phyloP scores from a whole-genome alignment of 2,329 filamentous ascomycete species.

The Remersonia thermophila region DNA sequence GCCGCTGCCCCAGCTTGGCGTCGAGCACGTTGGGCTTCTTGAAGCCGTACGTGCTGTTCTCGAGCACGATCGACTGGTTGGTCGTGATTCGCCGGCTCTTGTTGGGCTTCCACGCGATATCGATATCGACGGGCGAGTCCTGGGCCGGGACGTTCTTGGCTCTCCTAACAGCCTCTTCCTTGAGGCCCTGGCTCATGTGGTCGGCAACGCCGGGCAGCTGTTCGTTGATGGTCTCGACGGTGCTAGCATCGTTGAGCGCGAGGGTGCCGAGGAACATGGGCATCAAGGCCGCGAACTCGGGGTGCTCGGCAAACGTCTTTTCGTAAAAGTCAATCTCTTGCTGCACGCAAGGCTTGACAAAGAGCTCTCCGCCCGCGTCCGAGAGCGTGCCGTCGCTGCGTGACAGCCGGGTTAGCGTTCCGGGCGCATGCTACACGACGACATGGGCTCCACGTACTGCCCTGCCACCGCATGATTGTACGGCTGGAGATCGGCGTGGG shows the following conservation, averaged over 20 bases:
- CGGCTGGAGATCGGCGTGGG: conserved; percentile 48
- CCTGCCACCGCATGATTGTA: conserved; percentile 71
- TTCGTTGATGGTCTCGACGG: conserved; percentile 36
- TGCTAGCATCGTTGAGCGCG: conserved; percentile 46
- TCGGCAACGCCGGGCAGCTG: conserved; percentile 33
- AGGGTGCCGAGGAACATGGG: conserved; percentile 77
- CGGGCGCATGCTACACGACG: too few species aligned
- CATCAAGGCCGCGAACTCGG: conserved; percentile 67
- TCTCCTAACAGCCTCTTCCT: conserved; percentile 24
- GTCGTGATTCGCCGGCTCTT: conserved; percentile 55
- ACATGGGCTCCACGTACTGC: conserved; percentile 49
- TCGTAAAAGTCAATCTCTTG: conserved; percentile 88
- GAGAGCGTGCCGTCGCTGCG: conserved; percentile 78
- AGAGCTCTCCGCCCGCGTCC: conserved; percentile 68
- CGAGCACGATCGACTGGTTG: conserved; percentile 67
- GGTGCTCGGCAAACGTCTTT: conserved; percentile 50
- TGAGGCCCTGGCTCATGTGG: conserved; percentile 29
- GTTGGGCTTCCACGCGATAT: conserved; percentile 34
- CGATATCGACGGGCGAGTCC: conserved; percentile 13
- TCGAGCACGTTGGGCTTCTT: conserved; percentile 81
- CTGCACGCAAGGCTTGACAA: conserved; percentile 87
- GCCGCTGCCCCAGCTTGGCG: conserved; percentile 72
- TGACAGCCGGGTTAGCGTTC: conserved; percentile 11
- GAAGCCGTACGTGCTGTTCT: conserved; percentile 74
- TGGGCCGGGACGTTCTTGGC: conserved; percentile 12